These are phyloP conservation scores for Tylopilus balloui DNA, from an alignment of 768 basidiomycete species.

Conservation along the genomic window DNA sequence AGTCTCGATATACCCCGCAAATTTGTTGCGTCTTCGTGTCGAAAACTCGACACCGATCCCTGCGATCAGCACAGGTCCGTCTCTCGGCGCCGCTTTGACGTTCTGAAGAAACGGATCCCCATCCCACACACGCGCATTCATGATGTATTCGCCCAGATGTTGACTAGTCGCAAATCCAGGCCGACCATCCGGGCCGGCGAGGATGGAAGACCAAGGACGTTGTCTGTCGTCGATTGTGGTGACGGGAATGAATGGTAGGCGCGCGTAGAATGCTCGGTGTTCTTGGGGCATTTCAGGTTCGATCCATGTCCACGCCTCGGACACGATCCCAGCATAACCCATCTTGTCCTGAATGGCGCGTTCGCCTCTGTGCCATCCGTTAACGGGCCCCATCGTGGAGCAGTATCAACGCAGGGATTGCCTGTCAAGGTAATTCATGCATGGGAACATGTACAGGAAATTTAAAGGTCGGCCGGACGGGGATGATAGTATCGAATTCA, in stretches of 20 bases:
- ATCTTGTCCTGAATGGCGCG: slow-evolving; percentile 45
- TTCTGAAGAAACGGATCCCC: slow-evolving; percentile 53
- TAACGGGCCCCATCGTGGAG: slow-evolving; percentile 21
- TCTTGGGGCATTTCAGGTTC: slow-evolving; percentile 45
- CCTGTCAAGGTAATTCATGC: neutral
- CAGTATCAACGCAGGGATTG: neutral
- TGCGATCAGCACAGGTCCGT: slow-evolving; percentile 38
- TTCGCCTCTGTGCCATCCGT: slow-evolving; percentile 48
- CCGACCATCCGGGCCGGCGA: slow-evolving; percentile 41
- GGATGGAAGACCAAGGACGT: slow-evolving; percentile 58
- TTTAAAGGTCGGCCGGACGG: too few relatives aligned
- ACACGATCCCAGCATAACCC: slow-evolving; percentile 36
- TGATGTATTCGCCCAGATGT: slow-evolving; percentile 35
- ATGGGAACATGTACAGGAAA: neutral
- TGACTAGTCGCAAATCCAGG: slow-evolving; percentile 42
- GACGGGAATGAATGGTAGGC: slow-evolving; percentile 52
- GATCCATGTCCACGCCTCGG: slow-evolving; percentile 38
- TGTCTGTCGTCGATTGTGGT: slow-evolving; percentile 47
- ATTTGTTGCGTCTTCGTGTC: slow-evolving; percentile 58
- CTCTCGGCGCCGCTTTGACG: slow-evolving; percentile 5
- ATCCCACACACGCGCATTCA: slow-evolving; percentile 42
- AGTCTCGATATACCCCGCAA: slow-evolving; percentile 47
- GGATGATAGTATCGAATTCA: too few relatives aligned
- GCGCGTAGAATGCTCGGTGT: slow-evolving; percentile 46
- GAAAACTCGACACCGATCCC: slow-evolving; percentile 61